Conservation (phyloP, 2,329 filamentous ascomycete genomes). For the Aurifilum marmelostoma region DNA sequence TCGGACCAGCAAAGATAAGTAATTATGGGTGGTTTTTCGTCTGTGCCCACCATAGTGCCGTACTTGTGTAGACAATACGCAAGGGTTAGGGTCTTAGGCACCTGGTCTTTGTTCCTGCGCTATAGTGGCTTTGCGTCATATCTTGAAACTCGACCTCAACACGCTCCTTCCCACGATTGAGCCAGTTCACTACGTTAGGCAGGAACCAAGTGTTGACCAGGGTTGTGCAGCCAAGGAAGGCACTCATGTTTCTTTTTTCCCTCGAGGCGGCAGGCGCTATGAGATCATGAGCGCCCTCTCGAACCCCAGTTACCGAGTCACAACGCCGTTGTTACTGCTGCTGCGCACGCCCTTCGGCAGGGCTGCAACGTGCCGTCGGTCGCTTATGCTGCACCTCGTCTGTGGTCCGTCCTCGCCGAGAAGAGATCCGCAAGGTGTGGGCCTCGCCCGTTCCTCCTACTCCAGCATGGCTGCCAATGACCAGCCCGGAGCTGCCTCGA, state of each 20-base stretch:
- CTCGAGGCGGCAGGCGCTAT: neutral
- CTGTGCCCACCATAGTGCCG: too few relatives aligned
- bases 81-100: neutral
- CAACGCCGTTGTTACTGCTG: neutral
- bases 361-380: neutral
- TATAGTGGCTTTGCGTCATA: neutral
- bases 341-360: neutral
- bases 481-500: neutral
- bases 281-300: neutral
- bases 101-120: neutral
- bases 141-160: neutral
- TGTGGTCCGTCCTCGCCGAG: neutral
- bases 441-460: constrained; percentile 1
- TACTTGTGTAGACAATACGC: neutral
- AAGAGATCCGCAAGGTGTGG: neutral
- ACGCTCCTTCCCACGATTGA: neutral
- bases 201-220: neutral
- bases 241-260: neutral
- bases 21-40: too few relatives aligned
- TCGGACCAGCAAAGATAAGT: too few relatives aligned
- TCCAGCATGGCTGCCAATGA: constrained; percentile 29
- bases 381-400: neutral
- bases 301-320: neutral
- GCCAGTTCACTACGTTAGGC: neutral
- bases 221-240: neutral